These are phyloP conservation scores for Phytophthora vignae DNA, from an alignment of 352 stramenopile genomes.

Conservation along the genomic window DNA sequence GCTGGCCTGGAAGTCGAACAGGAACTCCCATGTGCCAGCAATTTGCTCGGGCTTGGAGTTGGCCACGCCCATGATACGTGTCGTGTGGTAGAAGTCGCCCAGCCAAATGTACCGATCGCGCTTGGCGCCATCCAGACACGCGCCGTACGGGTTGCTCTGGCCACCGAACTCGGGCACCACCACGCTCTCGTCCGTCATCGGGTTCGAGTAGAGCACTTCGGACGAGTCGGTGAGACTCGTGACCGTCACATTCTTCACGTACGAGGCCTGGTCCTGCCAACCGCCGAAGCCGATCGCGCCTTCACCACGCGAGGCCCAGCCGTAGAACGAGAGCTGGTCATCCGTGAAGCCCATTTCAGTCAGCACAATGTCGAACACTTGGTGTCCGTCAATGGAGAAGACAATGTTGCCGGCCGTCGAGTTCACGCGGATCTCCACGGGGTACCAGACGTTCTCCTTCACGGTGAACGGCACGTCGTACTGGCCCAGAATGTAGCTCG, in stretches of 20 bases:
- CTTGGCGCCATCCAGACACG: constrained; percentile 38
- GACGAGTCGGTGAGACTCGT: constrained; percentile 23
- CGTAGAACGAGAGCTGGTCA: constrained; percentile 26
- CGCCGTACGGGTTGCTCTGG: constrained; percentile 31
- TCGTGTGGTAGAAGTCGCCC: constrained; percentile 41
- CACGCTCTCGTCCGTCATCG: constrained; percentile 34
- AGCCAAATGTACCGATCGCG: constrained; percentile 44
- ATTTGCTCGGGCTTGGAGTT: constrained; percentile 35
- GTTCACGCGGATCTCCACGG: constrained; percentile 76
- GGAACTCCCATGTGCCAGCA: constrained; percentile 33
- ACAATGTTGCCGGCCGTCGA: constrained; percentile 47
- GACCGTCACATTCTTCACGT: constrained; percentile 29
- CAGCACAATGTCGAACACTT: constrained; percentile 41
- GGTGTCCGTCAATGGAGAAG: constrained; percentile 30
- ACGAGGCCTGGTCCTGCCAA: constrained; percentile 37
- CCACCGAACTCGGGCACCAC: constrained; percentile 32
- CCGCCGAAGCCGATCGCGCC: constrained; percentile 35
- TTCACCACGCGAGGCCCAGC: constrained; percentile 25
- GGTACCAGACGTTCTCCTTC: constrained; percentile 73
- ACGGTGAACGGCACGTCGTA: constrained; percentile 68
- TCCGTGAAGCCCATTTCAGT: constrained; percentile 35
- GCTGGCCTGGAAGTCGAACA: constrained; percentile 32
- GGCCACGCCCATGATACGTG: constrained; percentile 30
- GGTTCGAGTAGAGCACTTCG: constrained; percentile 34
- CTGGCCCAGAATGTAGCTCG: constrained; percentile 40